These are phyloP conservation scores for Hyaloscypha finlandica DNA, from an alignment of 495 filamentous ascomycete species.

Conservation along the genomic window DNA sequence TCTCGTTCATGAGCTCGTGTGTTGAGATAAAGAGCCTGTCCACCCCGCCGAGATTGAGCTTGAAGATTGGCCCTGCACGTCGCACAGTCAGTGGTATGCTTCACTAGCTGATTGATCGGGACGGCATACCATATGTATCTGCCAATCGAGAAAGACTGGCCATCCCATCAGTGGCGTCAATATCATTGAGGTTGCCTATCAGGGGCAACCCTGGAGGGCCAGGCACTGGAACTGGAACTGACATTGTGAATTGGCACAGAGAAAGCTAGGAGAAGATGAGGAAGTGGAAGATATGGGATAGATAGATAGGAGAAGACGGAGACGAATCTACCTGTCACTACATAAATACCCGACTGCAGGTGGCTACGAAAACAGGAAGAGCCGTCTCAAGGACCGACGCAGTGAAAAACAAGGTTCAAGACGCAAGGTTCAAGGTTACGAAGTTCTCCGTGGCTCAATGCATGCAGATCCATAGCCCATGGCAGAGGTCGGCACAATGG, in stretches of 20 bases:
- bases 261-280: neutral
- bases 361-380: neutral
- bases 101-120: neutral
- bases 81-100: constrained; percentile 15
- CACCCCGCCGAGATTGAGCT: constrained; percentile 49
- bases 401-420: neutral
- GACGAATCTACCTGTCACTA: neutral
- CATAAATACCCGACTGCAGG: neutral
- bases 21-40: constrained; percentile 49
- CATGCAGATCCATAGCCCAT: neutral
- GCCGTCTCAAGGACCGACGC: neutral
- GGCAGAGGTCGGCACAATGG: neutral
- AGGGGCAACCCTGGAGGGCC: constrained; percentile 65
- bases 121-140: constrained; percentile 58
- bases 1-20: constrained; percentile 61
- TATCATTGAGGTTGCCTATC: constrained; percentile 66
- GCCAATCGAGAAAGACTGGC: constrained; percentile 62
- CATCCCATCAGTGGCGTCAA: constrained; percentile 62
- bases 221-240: constrained; percentile 49
- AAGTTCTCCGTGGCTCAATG: neutral
- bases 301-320: neutral
- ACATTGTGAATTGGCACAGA: constrained; percentile 12
- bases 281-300: neutral
- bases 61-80: constrained; percentile 65
- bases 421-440: neutral